phyloP scores from a whole-genome alignment of 371 early-diverging fungal species.

The Lichtheimia corymbifera region DNA sequence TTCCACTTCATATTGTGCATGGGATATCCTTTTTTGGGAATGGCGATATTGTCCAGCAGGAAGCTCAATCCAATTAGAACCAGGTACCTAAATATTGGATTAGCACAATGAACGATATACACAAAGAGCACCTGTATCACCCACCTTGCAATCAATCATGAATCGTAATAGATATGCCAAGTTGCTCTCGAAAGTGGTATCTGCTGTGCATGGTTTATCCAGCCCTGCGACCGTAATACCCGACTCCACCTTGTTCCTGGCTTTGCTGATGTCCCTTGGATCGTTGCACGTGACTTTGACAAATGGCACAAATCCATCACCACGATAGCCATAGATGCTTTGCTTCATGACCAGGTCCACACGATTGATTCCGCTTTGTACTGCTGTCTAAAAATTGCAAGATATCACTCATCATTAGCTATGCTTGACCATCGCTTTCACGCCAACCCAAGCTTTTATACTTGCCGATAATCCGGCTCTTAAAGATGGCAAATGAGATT shows the following conservation, averaged over 20 bases:
- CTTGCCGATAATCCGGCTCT: slow-evolving; percentile 62
- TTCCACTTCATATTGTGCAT: slow-evolving; percentile 86
- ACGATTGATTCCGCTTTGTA: slow-evolving; percentile 32
- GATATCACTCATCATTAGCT: too few species aligned
- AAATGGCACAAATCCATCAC: slow-evolving; percentile 68
- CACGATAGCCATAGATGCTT: slow-evolving; percentile 83
- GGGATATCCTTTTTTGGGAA: slow-evolving; percentile 48
- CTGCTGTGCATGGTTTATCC: slow-evolving; percentile 38
- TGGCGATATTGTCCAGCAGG: slow-evolving; percentile 71
- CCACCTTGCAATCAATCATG: slow-evolving; percentile 94
- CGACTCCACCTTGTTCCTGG: slow-evolving; percentile 46
- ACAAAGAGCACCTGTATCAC: background rate
- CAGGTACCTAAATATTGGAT: slow-evolving; percentile 56
- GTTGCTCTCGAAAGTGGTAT: slow-evolving; percentile 90
- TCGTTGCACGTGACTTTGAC: slow-evolving; percentile 68
- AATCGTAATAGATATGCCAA: slow-evolving; percentile 91
- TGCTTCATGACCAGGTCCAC: slow-evolving; percentile 73
- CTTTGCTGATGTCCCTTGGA: slow-evolving; percentile 52
- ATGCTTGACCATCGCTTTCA: too few species aligned
- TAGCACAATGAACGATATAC: background rate
- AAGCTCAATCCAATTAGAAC: slow-evolving; percentile 94
- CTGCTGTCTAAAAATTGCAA: too few species aligned
- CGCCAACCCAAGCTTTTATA: background rate
- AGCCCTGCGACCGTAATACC: slow-evolving; percentile 60
- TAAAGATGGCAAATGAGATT: slow-evolving; percentile 60